These are phyloP conservation scores for Arthrobotrys entomopaga DNA, from an alignment of 2,329 filamentous ascomycete genomes.

Conservation along the genomic window DNA sequence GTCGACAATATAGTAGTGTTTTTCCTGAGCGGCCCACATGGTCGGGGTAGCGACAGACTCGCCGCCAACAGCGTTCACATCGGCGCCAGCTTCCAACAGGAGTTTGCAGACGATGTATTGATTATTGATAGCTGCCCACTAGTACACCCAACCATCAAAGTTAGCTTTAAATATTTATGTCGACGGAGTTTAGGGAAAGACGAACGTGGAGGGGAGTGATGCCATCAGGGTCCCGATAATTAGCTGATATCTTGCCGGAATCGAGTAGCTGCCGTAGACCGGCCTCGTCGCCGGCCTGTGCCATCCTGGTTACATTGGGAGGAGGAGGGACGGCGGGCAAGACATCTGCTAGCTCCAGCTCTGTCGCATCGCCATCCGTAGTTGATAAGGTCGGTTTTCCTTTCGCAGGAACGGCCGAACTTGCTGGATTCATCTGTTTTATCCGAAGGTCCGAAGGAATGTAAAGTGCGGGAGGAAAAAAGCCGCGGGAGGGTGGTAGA, in stretches of 20 bases:
- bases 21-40: conserved; percentile 96
- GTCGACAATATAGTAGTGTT: conserved; percentile 95
- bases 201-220: conserved; percentile 94
- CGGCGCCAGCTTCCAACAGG: conserved; percentile 83
- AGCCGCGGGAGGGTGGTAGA: conserved; percentile 3
- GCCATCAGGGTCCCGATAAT: conserved; percentile 86
- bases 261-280: conserved; percentile 92
- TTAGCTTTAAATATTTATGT: conserved; percentile 37
- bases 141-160: conserved; percentile 54
- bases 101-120: conserved; percentile 98
- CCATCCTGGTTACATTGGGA: conserved; percentile 91
- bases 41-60: conserved; percentile 93
- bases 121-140: conserved; percentile 99
- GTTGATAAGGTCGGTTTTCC: conserved; percentile 51
- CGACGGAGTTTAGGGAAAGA: conserved; percentile 53
- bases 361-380: conserved; percentile 42
- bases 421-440: conserved; percentile 50
- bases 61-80: conserved; percentile 94
- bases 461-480: background rate
- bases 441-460: too few relatives aligned
- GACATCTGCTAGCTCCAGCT: conserved; percentile 50
- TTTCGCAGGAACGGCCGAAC: conserved; percentile 54
- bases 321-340: conserved; percentile 44
- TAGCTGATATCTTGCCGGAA: conserved; percentile 80
- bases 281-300: conserved; percentile 83